A percentile compares a stretch with the other conserved stretches of the same genome.
These are phyloP conservation scores for Hericium erinaceus DNA, from an alignment of 768 basidiomycete species.

Conservation along the genomic window DNA sequence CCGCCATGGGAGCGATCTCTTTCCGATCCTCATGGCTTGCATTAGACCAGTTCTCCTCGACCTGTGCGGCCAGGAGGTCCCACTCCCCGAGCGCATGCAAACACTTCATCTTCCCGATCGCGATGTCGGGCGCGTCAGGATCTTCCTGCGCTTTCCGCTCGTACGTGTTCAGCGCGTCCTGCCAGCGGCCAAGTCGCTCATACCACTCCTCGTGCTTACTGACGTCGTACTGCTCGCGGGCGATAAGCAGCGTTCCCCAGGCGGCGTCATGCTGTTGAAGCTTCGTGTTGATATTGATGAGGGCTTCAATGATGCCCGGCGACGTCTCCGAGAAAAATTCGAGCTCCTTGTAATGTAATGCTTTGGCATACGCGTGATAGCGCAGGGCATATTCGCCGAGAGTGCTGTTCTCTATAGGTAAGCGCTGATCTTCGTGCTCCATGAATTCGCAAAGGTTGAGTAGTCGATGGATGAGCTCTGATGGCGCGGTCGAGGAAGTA, in stretches of 20 bases:
- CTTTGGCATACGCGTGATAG: conserved; percentile 93
- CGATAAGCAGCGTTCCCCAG: conserved; percentile 89
- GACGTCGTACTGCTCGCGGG: conserved; percentile 83
- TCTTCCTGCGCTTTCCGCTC: conserved; percentile 72
- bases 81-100: conserved; percentile 96
- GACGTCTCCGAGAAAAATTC: conserved; percentile 94
- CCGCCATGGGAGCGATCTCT: conserved; percentile 93
- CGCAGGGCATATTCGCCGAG: conserved; percentile 91
- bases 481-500: conserved; percentile 63
- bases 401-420: conserved; percentile 89
- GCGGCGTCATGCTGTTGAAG: conserved; percentile 97
- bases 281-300: conserved; percentile 94
- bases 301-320: conserved; percentile 82
- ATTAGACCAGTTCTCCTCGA: conserved; percentile 81
- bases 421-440: conserved; percentile 95
- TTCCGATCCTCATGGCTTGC: conserved; percentile 76
- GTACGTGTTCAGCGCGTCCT: conserved; percentile 82
- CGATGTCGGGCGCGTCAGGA: conserved; percentile 65
- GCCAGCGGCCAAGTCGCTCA: conserved; percentile 92
- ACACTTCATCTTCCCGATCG: conserved; percentile 90
- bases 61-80: conserved; percentile 81
- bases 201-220: conserved; percentile 98
- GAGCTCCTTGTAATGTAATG: conserved; percentile 95
- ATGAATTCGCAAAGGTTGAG: conserved; percentile 96
- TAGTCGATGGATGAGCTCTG: conserved; percentile 84